Conservation (phyloP, 805 yeast species). For the Candida anglica region DNA sequence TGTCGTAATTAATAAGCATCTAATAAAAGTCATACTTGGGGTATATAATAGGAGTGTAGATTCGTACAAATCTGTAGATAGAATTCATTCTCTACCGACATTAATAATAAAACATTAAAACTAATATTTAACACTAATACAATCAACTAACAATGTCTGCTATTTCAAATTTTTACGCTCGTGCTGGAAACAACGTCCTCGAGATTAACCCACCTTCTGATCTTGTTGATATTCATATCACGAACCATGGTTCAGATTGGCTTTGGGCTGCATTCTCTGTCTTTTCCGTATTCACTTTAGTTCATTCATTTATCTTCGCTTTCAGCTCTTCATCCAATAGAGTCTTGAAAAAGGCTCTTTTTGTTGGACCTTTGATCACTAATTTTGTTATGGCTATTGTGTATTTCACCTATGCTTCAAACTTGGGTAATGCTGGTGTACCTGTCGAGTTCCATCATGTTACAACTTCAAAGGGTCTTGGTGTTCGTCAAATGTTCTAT, state of each 20-base stretch:
- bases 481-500: constrained; percentile 51
- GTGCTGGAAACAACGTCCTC: constrained; percentile 35
- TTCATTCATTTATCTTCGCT: constrained; percentile 19
- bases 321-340: constrained; percentile 17
- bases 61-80: too few species aligned
- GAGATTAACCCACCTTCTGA: constrained; percentile 36
- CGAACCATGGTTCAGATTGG: constrained; percentile 63
- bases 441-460: constrained; percentile 48
- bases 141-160: background rate
- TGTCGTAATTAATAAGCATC: too few species aligned
- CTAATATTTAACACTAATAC: too few species aligned
- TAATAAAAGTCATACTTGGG: too few species aligned
- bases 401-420: constrained; percentile 54
- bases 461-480: constrained; percentile 20
- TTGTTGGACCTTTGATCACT: constrained; percentile 40
- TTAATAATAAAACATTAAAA: too few species aligned
- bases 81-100: too few species aligned
- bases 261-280: constrained; percentile 59
- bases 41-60: too few species aligned
- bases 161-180: constrained; percentile 1
- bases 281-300: constrained; percentile 36
- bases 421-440: constrained; percentile 51
- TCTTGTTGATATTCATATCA: constrained; percentile 47
- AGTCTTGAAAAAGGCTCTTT: constrained; percentile 30
- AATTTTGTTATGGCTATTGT: constrained; percentile 41